Conservation (phyloP, 2,329 filamentous ascomycete species). For the Piedraia hortae region DNA sequence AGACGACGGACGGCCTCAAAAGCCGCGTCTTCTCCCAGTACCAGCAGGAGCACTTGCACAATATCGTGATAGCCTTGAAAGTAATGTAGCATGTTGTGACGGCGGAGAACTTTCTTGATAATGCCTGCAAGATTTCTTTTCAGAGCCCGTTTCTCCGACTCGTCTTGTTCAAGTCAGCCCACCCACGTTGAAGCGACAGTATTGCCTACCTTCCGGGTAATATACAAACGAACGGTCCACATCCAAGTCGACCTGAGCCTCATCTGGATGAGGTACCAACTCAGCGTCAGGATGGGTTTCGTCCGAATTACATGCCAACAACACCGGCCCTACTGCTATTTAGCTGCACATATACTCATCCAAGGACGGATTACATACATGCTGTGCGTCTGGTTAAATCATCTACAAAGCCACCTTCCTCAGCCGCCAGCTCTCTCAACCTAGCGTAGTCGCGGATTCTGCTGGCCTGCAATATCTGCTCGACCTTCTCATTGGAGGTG, state of each 20-base stretch:
- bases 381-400: slow-evolving; percentile 37
- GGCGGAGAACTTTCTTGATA: slow-evolving; percentile 55
- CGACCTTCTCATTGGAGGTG: slow-evolving; percentile 9
- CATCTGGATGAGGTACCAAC: slow-evolving; percentile 52
- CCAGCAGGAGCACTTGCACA: slow-evolving; percentile 76
- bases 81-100: slow-evolving; percentile 64
- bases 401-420: slow-evolving; percentile 18
- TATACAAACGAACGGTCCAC: slow-evolving; percentile 94
- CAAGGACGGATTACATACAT: slow-evolving; percentile 29
- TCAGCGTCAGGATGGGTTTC: slow-evolving; percentile 5
- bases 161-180: slow-evolving; percentile 21
- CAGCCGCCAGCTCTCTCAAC: slow-evolving; percentile 18
- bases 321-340: slow-evolving; percentile 29
- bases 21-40: slow-evolving; percentile 38
- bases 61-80: slow-evolving; percentile 99
- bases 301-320: slow-evolving; percentile 16
- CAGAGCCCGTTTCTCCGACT: slow-evolving; percentile 37
- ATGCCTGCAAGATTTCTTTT: slow-evolving; percentile 54
- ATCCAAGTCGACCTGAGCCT: slow-evolving; percentile 74
- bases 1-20: slow-evolving; percentile 45
- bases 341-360: background rate
- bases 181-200: too few species aligned
- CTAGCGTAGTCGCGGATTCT: slow-evolving; percentile 13
- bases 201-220: slow-evolving; percentile 51
- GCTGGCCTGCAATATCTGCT: slow-evolving; percentile 17